Percentiles rank a stretch among this genome's conserved stretches.
Evolutionary conservation across 2,329 filamentous ascomycete species (phyloP).

Genomic region (Colletotrichum brevisporum): DNA sequence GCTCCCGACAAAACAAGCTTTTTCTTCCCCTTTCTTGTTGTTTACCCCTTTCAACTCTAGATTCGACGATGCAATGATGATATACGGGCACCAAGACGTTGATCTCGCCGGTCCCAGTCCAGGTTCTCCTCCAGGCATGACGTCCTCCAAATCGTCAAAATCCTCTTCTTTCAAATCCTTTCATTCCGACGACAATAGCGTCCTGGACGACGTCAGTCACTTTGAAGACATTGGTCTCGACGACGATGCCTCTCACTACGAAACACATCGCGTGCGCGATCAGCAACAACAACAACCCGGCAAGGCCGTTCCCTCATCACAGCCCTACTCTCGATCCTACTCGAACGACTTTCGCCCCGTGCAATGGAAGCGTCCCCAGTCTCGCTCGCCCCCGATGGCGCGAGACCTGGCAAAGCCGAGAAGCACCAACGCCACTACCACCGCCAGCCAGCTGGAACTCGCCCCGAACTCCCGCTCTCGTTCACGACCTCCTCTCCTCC

Average conservation of each 20-base stretch:
- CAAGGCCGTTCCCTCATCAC: conserved; percentile 38
- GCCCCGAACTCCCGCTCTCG: conserved; percentile 25
- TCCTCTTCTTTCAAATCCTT: conserved; percentile 87
- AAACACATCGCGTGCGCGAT: conserved; percentile 48
- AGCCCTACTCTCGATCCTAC: conserved; percentile 40
- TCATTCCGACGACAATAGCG: conserved; percentile 79
- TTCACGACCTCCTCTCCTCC: conserved; percentile 60
- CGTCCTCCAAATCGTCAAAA: conserved; percentile 88
- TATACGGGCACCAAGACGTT: conserved; percentile 41
- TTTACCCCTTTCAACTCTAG: conserved; percentile 8
- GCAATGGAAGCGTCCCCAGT: conserved; percentile 35
- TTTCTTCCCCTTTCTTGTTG: conserved; percentile 23
- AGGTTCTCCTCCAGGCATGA: conserved; percentile 81
- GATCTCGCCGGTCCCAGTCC: conserved; percentile 38
- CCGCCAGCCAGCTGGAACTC: conserved; percentile 12
- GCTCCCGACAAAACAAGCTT: conserved; percentile 35
- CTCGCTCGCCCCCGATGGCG: conserved; percentile 44
- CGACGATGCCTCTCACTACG: conserved; percentile 62
- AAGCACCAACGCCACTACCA: background rate
- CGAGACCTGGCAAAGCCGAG: conserved; percentile 48
- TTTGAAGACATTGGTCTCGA: conserved; percentile 96
- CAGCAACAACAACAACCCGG: conserved; percentile 43
- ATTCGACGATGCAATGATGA: conserved; percentile 40
- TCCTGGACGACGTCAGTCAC: conserved; percentile 80
- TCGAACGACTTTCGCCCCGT: conserved; percentile 41